Percentiles rank a stretch among this genome's conserved stretches.
These are phyloP conservation scores for Rhodotorula sp. DNA, from an alignment of 1,284 basidiomycete genomes.

Conservation along the genomic window DNA sequence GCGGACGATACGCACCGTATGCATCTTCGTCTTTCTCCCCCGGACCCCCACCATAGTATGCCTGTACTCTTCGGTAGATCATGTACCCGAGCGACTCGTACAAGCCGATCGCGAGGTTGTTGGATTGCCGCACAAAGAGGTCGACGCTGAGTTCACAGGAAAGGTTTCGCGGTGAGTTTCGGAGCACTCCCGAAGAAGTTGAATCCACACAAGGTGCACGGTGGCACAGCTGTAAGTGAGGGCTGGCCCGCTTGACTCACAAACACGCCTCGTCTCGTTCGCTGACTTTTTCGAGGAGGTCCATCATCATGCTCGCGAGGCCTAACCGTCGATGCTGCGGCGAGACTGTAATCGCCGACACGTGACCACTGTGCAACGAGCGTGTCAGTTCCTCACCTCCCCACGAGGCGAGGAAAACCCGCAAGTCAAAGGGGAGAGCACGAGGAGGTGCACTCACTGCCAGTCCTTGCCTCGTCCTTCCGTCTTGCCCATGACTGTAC, in stretches of 20 bases:
- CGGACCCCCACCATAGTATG: slow-evolving; percentile 78
- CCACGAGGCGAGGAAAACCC: too few species aligned
- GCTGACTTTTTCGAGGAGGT: slow-evolving; percentile 74
- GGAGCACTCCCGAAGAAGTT: too few species aligned
- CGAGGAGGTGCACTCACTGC: slow-evolving; percentile 53
- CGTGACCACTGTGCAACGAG: slow-evolving; percentile 75
- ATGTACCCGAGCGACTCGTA: slow-evolving; percentile 84
- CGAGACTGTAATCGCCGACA: slow-evolving; percentile 85
- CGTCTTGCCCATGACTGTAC: slow-evolving; percentile 76
- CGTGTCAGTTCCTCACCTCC: too few species aligned
- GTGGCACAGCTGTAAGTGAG: too few species aligned
- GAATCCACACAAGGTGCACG: too few species aligned
- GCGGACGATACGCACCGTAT: slow-evolving; percentile 64
- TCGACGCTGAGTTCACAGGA: slow-evolving; percentile 70
- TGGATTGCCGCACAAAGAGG: slow-evolving; percentile 81
- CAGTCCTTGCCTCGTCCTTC: slow-evolving; percentile 70
- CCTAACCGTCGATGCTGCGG: slow-evolving; percentile 83
- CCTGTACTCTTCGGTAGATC: slow-evolving; percentile 76
- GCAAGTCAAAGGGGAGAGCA: too few species aligned
- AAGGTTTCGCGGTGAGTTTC: neutral
- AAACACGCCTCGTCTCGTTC: slow-evolving; percentile 54
- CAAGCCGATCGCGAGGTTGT: slow-evolving; percentile 70
- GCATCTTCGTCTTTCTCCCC: slow-evolving; percentile 81
- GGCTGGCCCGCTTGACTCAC: too few species aligned
- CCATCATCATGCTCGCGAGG: slow-evolving; percentile 77